Base-by-base conservation (phyloP, 495 filamentous ascomycete genomes). In the Bryoglossum gracile region DNA sequence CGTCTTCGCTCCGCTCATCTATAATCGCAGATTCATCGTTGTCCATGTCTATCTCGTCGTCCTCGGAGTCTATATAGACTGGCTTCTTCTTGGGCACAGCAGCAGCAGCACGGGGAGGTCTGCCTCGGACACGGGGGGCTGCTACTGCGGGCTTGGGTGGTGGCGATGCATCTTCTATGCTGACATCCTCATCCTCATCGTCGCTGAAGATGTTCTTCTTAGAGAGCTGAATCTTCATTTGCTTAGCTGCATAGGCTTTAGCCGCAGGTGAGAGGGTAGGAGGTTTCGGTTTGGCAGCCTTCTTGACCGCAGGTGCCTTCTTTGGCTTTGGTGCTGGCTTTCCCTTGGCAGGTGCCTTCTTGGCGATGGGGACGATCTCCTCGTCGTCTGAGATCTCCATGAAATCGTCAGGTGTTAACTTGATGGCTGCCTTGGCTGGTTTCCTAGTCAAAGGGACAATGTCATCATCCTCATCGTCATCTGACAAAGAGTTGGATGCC, bases 171-270 rank as follows among this genome's bases (percentile, higher is more conserved):
- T 69, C 62, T 10, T 66, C 62, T 18, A 61, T 59, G 16, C 68
- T 65, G 1, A 70, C 62, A 10, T 67, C 64, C 26, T 65, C 62
- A 9, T 70, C 69, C 4, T 74, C 71, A 37, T 72, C 67, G 33
- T 68, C 65, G 44, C 64, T 64, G 4, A 55, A 43, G 3, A 65
- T 56, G 61, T 68, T 71, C 46, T 71, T 50, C 8, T 18, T 25
- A 2, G 48, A 10, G 4, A 43, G 22, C 4, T 52, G 46, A 14
- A 43, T 39, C 64, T 84, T 84, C 25, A 73, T 73, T 42, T 82
- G 74, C 68, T 86, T 89, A 2, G 81, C 76, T 13, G 83, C 85
- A 61, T 92, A 91, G 0, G 82, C 84, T 62, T 91, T 92, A 10
- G 86, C 87, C 4, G 84, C 86, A 0, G 88, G 86, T 9, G 84